A percentile compares a stretch with the other conserved stretches of the same genome.
Evolutionary conservation across 495 filamentous ascomycete species (phyloP).

Genomic region (Aspergillus ostianus): DNA sequence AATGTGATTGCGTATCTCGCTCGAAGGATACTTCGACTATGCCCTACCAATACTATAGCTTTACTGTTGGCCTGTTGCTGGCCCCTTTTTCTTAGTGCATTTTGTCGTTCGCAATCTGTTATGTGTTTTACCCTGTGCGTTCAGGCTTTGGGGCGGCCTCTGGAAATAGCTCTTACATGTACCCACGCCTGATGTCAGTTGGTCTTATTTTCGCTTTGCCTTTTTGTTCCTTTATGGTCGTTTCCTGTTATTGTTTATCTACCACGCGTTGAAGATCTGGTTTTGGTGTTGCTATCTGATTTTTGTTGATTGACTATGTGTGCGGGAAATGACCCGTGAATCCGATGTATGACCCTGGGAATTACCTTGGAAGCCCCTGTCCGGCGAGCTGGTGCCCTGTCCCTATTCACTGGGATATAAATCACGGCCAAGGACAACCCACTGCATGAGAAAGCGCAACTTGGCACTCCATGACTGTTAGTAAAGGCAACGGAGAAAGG

Average conservation of each 20-base stretch:
- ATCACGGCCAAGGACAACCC: neutral
- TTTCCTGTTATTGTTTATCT: neutral
- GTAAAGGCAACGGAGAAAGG: neutral
- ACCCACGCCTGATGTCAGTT: neutral
- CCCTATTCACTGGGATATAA: neutral
- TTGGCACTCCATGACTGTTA: neutral
- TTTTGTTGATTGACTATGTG: neutral
- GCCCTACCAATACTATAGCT: neutral
- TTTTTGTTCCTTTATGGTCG: neutral
- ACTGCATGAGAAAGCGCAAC: neutral
- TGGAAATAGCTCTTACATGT: neutral
- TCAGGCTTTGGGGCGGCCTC: neutral
- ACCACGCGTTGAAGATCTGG: neutral
- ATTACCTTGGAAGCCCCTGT: neutral
- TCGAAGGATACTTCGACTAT: neutral
- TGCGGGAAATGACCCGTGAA: neutral
- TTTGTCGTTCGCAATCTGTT: neutral
- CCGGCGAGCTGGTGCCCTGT: neutral
- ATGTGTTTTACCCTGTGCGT: too few relatives aligned
- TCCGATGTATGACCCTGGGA: neutral
- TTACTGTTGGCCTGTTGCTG: neutral
- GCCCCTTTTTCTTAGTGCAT: neutral
- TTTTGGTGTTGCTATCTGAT: conserved; percentile 1
- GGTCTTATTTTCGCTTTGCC: neutral
- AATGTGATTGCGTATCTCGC: neutral